These are phyloP conservation scores for Astrothelium subdiscretum DNA, from an alignment of 495 filamentous ascomycete genomes.

Conservation along the genomic window DNA sequence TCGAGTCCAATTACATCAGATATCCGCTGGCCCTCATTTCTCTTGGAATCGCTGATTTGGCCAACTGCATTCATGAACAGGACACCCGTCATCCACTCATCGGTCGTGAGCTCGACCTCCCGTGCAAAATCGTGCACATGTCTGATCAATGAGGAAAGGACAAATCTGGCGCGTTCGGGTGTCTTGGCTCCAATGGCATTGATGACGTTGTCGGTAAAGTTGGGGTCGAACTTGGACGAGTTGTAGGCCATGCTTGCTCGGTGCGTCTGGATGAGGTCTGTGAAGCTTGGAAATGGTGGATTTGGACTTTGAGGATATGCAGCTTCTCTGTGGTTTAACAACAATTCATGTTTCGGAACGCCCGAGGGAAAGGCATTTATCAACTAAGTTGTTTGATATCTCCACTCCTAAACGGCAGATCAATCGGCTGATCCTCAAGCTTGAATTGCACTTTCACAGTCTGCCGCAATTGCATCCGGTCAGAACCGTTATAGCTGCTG, in stretches of 20 bases:
- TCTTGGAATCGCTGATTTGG: slow-evolving; percentile 44
- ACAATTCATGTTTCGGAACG: background rate
- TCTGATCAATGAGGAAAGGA: slow-evolving; percentile 54
- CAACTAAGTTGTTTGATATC: background rate
- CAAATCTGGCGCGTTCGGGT: slow-evolving; percentile 50
- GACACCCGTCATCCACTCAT: slow-evolving; percentile 72
- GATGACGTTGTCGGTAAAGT: slow-evolving; percentile 64
- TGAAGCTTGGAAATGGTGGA: background rate
- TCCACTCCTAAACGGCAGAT: slow-evolving; percentile 3
- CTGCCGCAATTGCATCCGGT: background rate
- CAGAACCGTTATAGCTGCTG: background rate
- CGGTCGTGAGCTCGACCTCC: slow-evolving; percentile 66
- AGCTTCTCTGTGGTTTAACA: background rate
- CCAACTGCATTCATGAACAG: slow-evolving; percentile 43
- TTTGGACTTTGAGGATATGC: background rate
- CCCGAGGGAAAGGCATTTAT: background rate
- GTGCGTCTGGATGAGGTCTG: background rate
- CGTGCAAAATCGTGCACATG: slow-evolving; percentile 78
- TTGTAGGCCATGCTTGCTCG: slow-evolving; percentile 6
- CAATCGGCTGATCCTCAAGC: slow-evolving; percentile 1
- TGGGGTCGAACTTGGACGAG: slow-evolving; percentile 41
- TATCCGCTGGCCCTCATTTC: slow-evolving; percentile 68
- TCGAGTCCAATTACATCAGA: slow-evolving; percentile 74
- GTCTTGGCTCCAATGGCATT: slow-evolving; percentile 66
- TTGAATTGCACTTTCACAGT: background rate